Base-by-base conservation (phyloP, 306 rosid species). In the Inga oerstediana region DNA sequence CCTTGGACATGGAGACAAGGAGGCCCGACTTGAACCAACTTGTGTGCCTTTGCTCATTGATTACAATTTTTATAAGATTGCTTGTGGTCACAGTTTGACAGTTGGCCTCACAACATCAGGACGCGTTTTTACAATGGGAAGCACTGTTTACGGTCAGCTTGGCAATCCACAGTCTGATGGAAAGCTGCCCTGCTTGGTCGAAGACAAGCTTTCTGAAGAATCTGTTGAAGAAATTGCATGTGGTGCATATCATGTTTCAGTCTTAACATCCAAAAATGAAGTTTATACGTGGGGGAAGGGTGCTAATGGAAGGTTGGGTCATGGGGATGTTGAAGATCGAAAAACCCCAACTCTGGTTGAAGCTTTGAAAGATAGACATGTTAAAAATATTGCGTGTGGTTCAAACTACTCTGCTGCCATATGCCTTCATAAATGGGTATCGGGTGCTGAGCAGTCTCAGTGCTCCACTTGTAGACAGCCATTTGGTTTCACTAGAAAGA, bases 241-340 rank as follows among this genome's bases (percentile, higher is more conserved):
- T 87, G 99, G 99, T 87, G 95, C 98, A 24, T 97, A 97, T 91
- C 98, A 97, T 86, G 94, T 97, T 56, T 97, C 96, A 48, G 92
- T 91, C 59, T 88, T 97, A 78, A 97, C 98, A 45, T 89, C 97
- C 58, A 85, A 87, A 88, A 94, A 97, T 94, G 99, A 97, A 89
- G 97, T 97, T 88, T 97, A 86, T 87, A 97, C 99, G 4, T 97
- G 99, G 99, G 99, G 99, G 71, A 97, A 97, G 89, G 99, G 99
- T 80, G 97, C 98, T 77, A 97, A 94, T 88, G 99, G 99, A 83
- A 92, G 99, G 87, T 87, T 97, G 87, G 99, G 99, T 81, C 99
- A 97, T 77, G 99, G 99, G 43, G 99, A 96, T 81, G 32, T 92
- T 77, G 99, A 94, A 90, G 99, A 97, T 97, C 87, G 97, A 54